Base-by-base conservation (phyloP, 768 basidiomycete genomes). In the Clathrus columnatus region DNA sequence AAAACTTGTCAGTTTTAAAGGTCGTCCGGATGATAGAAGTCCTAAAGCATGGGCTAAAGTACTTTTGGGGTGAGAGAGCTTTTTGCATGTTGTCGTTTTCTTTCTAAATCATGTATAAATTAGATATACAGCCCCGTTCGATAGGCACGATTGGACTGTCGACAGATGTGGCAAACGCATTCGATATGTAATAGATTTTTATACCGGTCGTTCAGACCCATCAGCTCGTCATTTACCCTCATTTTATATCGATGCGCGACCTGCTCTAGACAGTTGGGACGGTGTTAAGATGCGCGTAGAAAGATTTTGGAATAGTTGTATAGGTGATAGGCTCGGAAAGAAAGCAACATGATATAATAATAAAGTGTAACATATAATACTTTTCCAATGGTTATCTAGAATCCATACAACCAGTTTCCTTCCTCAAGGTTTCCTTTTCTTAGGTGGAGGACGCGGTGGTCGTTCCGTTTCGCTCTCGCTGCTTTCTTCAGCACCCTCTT, bases 151-250 rank as follows among this genome's bases (percentile, higher is more conserved):
- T 68, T 99, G 96, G 96, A 69, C 91, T 49, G 84, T 99, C 49
- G 92, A 96, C 68, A 84, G 95, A 29, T 96, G 94, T 65, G 95
- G 93, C 5, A 81, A 80, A 7, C 83, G 81, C 56, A 76, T 92
- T 66, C 84, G 95, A 50, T 99, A 99, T 72, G 83, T 99, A 57
- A 96, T 99, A 63, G 96, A 99, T 71, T 99, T 98, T 70, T 99
- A 99, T 73, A 87, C 89, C 2, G 95, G 95, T 17, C 81, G 81
- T 29, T 30, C 44, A 36, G 72, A 68, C 45, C 63, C 72, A 23
- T 62, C 79, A 10, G 63, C 73, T 1, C 68, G 74, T 21, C 75
- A 72, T 56, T 77, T 80, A 54, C 69, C 89, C 14, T 90, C 92
- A 0, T 98, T 99, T 70, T 95, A 84, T 70, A 79, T 99, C 23